Base-by-base conservation (phyloP, 2,329 filamentous ascomycete species). In the Fusarium illudens region DNA sequence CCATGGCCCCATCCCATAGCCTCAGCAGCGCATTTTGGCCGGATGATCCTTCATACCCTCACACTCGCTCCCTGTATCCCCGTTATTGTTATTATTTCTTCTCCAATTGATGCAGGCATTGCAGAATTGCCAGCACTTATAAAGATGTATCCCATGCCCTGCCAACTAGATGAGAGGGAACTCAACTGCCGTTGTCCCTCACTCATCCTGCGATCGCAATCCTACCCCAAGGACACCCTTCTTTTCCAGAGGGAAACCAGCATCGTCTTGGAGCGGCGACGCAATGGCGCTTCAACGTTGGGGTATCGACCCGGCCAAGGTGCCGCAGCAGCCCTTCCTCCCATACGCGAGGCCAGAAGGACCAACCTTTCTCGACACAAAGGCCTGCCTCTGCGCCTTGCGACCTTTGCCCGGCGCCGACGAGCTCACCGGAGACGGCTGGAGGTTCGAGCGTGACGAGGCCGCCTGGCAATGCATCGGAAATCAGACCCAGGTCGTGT, bases 391-490 rank as follows among this genome's bases (percentile, higher is more conserved):
- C 22, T 82, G 80, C 42, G 76, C 78, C 13, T 67, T 81, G 12
- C 74, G 75, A 20, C 42, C 65, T 17, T 55, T 72, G 4, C 71
- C 75, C 4, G 50, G 50, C 25, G 33, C 37, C 3, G 53, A 60
- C 13, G 55, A 49, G 10, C 13, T 55, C 66, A 20, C 56, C 62
- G 11, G 71, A 56, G 52, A 32, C 15, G 52, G 51, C 11, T 11
- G 20, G 12, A 55, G 22, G 27, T 64, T 60, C 11, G 25, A 67
- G 29, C 32, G 56, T 12, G 54, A 59, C 6, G 51, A 68, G 25
- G 70, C 73, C 11, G 73, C 74, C n/a, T 83, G 81, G 81, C 80
- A 81, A 61, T 83, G 81, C 63, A 79, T 82, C 29, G 81, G 81
- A 12, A 81, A 83, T 60, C 81, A 82, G 64, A 82, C 79, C 0